Evolutionary conservation across 2,329 filamentous ascomycete genomes (phyloP).

Genomic region (Neofusicoccum laricinum): DNA sequence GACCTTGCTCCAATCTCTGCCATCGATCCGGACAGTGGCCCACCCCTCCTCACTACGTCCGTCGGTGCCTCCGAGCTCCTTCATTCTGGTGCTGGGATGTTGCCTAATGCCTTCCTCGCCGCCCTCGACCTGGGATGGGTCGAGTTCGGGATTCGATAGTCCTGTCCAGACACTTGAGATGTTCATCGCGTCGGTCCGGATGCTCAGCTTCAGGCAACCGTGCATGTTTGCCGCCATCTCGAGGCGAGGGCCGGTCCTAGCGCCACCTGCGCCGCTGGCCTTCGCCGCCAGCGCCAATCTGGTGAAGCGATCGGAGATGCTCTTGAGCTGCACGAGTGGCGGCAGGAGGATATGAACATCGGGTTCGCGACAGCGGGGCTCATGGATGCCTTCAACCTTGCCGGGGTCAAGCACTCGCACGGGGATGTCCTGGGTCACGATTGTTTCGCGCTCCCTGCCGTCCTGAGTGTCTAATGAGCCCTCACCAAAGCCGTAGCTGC

Average conservation of each 20-base stretch:
- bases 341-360: conserved; percentile 93
- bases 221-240: conserved; percentile 94
- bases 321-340: conserved; percentile 81
- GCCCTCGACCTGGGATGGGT: conserved; percentile 68
- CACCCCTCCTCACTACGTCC: conserved; percentile 75
- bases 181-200: conserved; percentile 78
- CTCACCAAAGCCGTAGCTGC: conserved; percentile 28
- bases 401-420: conserved; percentile 81
- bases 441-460: conserved; percentile 76
- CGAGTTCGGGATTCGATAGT: conserved; percentile 82
- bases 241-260: conserved; percentile 58
- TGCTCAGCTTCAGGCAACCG: conserved; percentile 74
- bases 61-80: conserved; percentile 52
- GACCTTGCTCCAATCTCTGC: conserved; percentile 91
- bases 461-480: conserved; percentile 38
- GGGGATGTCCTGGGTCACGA: conserved; percentile 95
- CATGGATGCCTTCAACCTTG: conserved; percentile 87
- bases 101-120: conserved; percentile 66
- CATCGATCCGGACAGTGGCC: conserved; percentile 88
- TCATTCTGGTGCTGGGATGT: conserved; percentile 79
- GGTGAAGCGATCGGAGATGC: conserved; percentile 92
- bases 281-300: conserved; percentile 58
- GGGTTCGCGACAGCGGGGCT: conserved; percentile 84
- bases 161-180: conserved; percentile 85
- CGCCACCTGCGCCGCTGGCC: conserved; percentile 33